phyloP scores from a whole-genome alignment of 2,329 filamentous ascomycete species.

The Fusarium transvaalense region DNA sequence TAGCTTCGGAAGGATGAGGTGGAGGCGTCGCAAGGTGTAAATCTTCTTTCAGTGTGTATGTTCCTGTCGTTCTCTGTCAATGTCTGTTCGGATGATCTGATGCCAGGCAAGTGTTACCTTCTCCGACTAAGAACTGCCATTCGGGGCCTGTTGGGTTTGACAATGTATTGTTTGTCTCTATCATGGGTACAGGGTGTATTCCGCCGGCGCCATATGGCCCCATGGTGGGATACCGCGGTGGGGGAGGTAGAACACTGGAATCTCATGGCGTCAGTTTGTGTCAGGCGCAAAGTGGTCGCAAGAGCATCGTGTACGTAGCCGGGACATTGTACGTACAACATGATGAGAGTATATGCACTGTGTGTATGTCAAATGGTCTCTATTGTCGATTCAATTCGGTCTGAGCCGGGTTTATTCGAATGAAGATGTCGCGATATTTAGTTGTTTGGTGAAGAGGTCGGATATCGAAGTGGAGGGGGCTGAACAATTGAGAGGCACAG shows the following conservation, averaged over 20 bases:
- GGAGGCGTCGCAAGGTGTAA: constrained; percentile 93
- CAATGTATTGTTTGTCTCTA: constrained; percentile 94
- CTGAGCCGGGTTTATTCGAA: background rate
- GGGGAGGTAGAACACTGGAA: constrained; percentile 83
- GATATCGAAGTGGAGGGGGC: constrained; percentile 15
- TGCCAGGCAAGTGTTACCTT: constrained; percentile 70
- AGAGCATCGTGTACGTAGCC: background rate
- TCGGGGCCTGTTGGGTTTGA: constrained; percentile 84
- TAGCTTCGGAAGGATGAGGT: constrained; percentile 93
- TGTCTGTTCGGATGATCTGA: constrained; percentile 22
- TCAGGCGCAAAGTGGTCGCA: constrained; percentile 23
- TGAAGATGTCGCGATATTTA: constrained; percentile 30
- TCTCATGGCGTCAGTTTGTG: constrained; percentile 42
- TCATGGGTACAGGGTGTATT: constrained; percentile 76
- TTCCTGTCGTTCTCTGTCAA: constrained; percentile 67
- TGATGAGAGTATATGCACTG: constrained; percentile 21
- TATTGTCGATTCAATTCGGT: background rate
- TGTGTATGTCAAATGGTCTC: background rate
- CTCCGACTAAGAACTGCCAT: constrained; percentile 91
- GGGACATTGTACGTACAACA: constrained; percentile 45
- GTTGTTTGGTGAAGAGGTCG: constrained; percentile 13
- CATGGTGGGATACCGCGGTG: constrained; percentile 82
- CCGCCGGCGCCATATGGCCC: constrained; percentile 78
- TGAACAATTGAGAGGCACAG: constrained; percentile 35
- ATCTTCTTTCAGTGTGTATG: constrained; percentile 91